Percentiles rank a stretch among this genome's conserved stretches.
These are phyloP conservation scores for Triticum timopheevii DNA, from an alignment of 176 grass and related monocot genomes.

Conservation along the genomic window DNA sequence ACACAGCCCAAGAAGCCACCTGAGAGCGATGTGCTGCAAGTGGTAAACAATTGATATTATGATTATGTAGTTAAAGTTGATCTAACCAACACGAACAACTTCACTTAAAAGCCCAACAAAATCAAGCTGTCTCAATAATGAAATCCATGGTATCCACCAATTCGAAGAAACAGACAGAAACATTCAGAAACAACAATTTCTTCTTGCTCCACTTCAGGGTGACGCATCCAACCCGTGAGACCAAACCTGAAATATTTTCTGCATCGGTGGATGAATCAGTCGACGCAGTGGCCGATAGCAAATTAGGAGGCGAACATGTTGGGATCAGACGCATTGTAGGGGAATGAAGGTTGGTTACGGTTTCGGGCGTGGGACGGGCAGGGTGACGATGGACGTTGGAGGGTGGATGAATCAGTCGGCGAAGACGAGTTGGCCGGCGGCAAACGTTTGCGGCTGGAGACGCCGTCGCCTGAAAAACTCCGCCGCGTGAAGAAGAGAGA, in stretches of 20 bases:
- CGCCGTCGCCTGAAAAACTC: too few species aligned
- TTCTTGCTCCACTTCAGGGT: too few species aligned
- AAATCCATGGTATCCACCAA: neutral
- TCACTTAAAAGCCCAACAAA: neutral
- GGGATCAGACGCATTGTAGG: conserved; percentile 24
- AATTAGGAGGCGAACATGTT: neutral
- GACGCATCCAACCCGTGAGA: neutral
- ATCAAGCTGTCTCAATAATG: neutral
- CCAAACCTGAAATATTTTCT: neutral
- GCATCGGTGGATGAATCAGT: too few species aligned
- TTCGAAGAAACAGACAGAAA: too few species aligned
- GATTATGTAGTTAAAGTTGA: neutral
- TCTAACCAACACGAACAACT: neutral
- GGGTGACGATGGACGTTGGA: conserved; percentile 47
- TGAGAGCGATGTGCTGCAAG: conserved; percentile 27
- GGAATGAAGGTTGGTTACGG: neutral
- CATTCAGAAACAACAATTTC: too few species aligned
- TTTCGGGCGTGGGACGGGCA: neutral
- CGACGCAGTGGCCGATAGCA: neutral
- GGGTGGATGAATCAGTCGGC: conserved; percentile 22
- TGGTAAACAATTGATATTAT: neutral
- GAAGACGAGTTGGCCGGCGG: conserved; percentile 19
- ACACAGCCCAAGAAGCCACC: conserved; percentile 75
- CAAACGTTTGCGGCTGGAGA: too few species aligned
- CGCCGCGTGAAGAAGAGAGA: too few species aligned